Evolutionary conservation across 1,139 yeast genomes (phyloP).

Genomic region (Pichia sorboxylosa): DNA sequence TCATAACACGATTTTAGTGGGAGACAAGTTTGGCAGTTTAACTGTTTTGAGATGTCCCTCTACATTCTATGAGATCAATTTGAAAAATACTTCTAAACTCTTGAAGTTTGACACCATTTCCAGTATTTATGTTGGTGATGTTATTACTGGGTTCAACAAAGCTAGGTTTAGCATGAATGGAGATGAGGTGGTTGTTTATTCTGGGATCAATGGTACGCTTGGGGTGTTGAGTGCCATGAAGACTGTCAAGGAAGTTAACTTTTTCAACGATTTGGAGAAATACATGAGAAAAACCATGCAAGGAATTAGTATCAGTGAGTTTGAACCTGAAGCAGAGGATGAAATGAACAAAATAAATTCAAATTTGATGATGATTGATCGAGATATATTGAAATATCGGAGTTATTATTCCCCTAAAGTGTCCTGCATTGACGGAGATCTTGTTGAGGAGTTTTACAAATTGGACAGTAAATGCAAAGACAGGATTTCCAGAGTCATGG

Average conservation of each 20-base stretch:
- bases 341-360: conserved; percentile 7
- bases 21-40: conserved; percentile 84
- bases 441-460: conserved; percentile 46
- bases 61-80: conserved; percentile 35
- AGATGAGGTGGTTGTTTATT: conserved; percentile 52
- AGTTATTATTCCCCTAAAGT: conserved; percentile 72
- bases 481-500: conserved; percentile 41
- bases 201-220: conserved; percentile 73
- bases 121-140: conserved; percentile 62
- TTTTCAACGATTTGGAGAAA: conserved; percentile 45
- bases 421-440: conserved; percentile 78
- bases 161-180: conserved; percentile 52
- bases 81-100: conserved; percentile 19
- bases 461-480: conserved; percentile 32
- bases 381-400: conserved; percentile 59
- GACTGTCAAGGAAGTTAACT: conserved; percentile 49
- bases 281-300: conserved; percentile 30
- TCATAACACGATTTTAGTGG: conserved; percentile 64
- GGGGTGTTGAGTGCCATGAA: conserved; percentile 64
- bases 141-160: conserved; percentile 48
- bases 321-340: conserved; percentile 1
- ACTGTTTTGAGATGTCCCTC: conserved; percentile 53
- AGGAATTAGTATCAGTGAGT: conserved; percentile 2
- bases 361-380: conserved; percentile 32
- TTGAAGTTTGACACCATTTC: conserved; percentile 44